Evolutionary conservation across 805 yeast genomes (phyloP).

Genomic region (Metschnikowia hibisci): DNA sequence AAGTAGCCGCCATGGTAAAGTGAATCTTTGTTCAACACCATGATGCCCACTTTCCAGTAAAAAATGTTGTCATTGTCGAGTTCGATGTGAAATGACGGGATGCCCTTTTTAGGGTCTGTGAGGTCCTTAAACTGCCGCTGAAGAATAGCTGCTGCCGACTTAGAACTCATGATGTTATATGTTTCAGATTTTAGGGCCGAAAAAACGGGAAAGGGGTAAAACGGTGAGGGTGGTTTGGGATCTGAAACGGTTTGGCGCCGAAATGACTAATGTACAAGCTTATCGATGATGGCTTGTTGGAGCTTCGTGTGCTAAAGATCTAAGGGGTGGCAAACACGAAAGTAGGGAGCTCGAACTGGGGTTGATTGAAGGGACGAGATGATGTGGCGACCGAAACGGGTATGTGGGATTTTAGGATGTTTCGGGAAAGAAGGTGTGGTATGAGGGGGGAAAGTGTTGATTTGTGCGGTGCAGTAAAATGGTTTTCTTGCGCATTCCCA

Average conservation of each 20-base stretch:
- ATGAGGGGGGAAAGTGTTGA: constrained; percentile 6
- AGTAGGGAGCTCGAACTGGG: not conserved
- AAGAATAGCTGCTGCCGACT: constrained; percentile 74
- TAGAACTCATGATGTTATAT: constrained; percentile 36
- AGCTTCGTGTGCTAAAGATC: not conserved
- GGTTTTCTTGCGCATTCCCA: constrained; percentile 5
- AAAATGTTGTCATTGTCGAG: constrained; percentile 55
- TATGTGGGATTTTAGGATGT: not conserved
- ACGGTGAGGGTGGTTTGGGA: no score
- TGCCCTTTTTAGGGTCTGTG: constrained; percentile 82
- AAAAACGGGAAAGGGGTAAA: not conserved
- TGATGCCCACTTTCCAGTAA: constrained; percentile 82
- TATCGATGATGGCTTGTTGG: no score
- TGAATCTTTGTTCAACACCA: constrained; percentile 86
- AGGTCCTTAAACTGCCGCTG: constrained; percentile 93
- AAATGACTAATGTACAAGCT: no score
- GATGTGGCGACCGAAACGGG: not conserved
- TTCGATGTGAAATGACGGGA: constrained; percentile 60
- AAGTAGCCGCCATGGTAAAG: constrained; percentile 93
- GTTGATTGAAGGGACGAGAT: no score
- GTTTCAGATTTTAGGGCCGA: not conserved
- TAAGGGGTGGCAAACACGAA: not conserved
- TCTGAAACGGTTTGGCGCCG: no score
- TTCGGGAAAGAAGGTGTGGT: constrained; percentile 1
- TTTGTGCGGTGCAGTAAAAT: constrained; percentile 5